Percentiles rank a stretch among this genome's conserved stretches.
Evolutionary conservation across 805 yeast species (phyloP).

Genomic region (Starmerella vaccinii): DNA sequence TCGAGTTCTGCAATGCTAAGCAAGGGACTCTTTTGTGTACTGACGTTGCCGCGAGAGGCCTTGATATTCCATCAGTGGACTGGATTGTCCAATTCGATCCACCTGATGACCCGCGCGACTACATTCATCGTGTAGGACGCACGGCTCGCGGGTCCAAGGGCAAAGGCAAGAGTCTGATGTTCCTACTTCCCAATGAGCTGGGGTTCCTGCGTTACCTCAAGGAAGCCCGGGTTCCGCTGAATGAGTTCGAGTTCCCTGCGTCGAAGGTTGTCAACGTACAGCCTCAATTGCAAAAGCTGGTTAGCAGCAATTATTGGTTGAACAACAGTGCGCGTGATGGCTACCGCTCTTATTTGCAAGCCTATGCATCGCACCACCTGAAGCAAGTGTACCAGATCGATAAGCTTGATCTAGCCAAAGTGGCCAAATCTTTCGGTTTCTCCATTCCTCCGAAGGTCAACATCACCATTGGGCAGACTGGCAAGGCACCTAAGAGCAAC

Average conservation of each 20-base stretch:
- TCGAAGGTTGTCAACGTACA: conserved; percentile 95
- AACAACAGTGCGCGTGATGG: conserved; percentile 96
- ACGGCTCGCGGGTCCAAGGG: conserved; percentile 86
- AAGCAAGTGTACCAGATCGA: conserved; percentile 95
- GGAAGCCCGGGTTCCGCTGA: conserved; percentile 93
- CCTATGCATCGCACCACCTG: conserved; percentile 91
- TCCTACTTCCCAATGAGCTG: conserved; percentile 83
- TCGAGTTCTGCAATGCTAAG: conserved; percentile 95
- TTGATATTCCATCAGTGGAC: conserved; percentile 96
- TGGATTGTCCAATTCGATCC: conserved; percentile 99
- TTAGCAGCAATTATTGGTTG: conserved; percentile 83
- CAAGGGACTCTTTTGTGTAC: conserved; percentile 90
- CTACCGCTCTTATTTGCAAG: conserved; percentile 90
- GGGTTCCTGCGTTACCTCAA: conserved; percentile 91
- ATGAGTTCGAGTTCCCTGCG: conserved; percentile 92
- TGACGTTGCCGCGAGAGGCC: conserved; percentile 98
- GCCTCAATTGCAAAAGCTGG: conserved; percentile 80
- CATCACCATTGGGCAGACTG: conserved; percentile 81
- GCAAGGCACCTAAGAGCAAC: neutral
- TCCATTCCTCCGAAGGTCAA: conserved; percentile 89
- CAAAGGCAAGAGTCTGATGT: conserved; percentile 90
- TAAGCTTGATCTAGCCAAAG: conserved; percentile 84
- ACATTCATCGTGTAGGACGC: conserved; percentile 97
- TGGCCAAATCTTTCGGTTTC: conserved; percentile 92
- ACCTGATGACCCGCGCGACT: conserved; percentile 99